These are phyloP conservation scores for Beauveria bassiana DNA, from an alignment of 2,329 filamentous ascomycete species.

Conservation along the genomic window DNA sequence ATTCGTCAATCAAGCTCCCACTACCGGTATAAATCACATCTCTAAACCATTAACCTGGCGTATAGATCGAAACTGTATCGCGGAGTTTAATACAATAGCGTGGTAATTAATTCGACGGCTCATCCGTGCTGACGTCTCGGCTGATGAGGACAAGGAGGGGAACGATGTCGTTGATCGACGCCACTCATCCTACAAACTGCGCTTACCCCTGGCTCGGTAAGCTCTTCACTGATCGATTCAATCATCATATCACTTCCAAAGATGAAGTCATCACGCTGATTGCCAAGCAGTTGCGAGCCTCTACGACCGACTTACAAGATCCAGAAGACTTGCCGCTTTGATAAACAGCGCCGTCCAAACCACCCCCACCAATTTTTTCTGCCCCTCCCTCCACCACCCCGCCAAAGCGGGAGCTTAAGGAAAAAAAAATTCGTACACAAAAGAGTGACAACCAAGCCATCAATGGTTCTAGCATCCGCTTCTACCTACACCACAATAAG, in stretches of 20 bases:
- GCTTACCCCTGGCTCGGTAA: no score
- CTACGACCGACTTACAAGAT: neutral
- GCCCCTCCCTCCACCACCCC: constrained; percentile 15
- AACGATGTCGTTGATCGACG: no score
- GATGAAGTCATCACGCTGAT: neutral
- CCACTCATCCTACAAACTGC: no score
- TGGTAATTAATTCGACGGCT: no score
- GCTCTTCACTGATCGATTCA: no score
- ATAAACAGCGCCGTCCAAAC: neutral
- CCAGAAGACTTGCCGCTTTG: neutral
- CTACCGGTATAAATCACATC: no score
- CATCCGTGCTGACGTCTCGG: no score
- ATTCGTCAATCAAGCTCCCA: no score
- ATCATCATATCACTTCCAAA: neutral
- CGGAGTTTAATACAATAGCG: no score
- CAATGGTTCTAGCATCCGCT: neutral
- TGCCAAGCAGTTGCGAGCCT: neutral
- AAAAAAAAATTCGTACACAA: constrained; percentile 1
- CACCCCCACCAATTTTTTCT: constrained; percentile 9
- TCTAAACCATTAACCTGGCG: no score
- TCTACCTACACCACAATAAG: neutral
- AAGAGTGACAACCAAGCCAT: constrained; percentile 7
- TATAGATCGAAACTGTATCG: no score
- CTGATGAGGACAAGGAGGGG: no score
- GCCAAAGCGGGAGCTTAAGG: neutral